Conservation (phyloP, 805 yeast genomes). For the Danielia reshetovae region DNA sequence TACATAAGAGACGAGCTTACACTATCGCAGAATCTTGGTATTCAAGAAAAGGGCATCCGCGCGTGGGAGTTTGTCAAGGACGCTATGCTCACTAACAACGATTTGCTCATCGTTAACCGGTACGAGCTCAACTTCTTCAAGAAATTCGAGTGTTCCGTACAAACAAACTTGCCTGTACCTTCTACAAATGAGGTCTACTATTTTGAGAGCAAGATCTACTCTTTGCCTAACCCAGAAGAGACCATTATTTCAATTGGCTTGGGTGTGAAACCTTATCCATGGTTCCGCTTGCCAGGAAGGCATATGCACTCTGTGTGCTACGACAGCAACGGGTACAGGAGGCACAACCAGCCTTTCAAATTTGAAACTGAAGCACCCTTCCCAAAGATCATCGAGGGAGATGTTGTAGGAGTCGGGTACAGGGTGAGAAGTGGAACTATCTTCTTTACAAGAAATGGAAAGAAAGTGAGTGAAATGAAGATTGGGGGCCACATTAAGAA, state of each 20-base stretch:
- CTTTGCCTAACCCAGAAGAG: slow-evolving; percentile 52
- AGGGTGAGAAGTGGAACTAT: slow-evolving; percentile 78
- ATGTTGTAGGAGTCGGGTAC: slow-evolving; percentile 90
- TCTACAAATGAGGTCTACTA: slow-evolving; percentile 79
- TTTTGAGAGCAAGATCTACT: slow-evolving; percentile 82
- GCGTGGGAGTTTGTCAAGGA: slow-evolving; percentile 85
- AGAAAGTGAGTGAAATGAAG: slow-evolving; percentile 75
- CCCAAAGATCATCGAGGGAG: slow-evolving; percentile 73
- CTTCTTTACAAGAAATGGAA: slow-evolving; percentile 93
- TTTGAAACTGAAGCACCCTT: slow-evolving; percentile 43
- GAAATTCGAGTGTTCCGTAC: slow-evolving; percentile 62
- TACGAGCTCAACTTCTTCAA: slow-evolving; percentile 55
- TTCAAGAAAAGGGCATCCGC: slow-evolving; percentile 81
- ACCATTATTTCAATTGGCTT: slow-evolving; percentile 72
- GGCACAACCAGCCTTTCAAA: slow-evolving; percentile 74
- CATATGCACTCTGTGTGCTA: slow-evolving; percentile 83
- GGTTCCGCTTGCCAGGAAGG: slow-evolving; percentile 89
- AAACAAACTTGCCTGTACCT: slow-evolving; percentile 84
- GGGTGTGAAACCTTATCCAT: slow-evolving; percentile 85
- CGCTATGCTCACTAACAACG: slow-evolving; percentile 50
- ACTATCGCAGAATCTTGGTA: slow-evolving; percentile 57
- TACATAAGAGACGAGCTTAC: slow-evolving; percentile 40
- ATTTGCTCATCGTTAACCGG: slow-evolving; percentile 61
- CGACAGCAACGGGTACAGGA: slow-evolving; percentile 77
- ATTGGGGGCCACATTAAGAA: slow-evolving; percentile 77